Evolutionary conservation across 768 basidiomycete species (phyloP), one percentile per base, ranked within the genome.

Genomic region (Lepiota brunneoincarnata): DNA sequence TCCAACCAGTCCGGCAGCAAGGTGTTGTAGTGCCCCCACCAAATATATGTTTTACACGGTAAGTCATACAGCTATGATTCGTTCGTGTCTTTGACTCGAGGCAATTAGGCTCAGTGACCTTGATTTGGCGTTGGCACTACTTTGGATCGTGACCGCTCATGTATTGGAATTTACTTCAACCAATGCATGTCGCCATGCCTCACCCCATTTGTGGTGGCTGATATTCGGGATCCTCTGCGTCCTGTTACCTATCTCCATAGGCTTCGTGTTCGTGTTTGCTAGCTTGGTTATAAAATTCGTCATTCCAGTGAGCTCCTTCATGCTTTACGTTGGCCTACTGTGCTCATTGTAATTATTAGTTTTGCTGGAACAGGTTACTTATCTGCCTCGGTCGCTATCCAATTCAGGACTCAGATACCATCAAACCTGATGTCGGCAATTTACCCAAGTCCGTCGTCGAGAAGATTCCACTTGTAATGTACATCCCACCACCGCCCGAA

Each of bases 151-250:
- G 23, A 85, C 83, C 15, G 88, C 90, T 11, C 87, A 93, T 63
- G 84, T 91, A 24, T 72, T 93, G 51, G 78, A 83, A 56, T 93
- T 91, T 62, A 87, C 87, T 12, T 87, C 90, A 7, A 71, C 89
- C 21, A 74, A 84, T 58, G 80, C 84, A 12, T 93, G 91, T 55
- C 85, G 91, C n/a, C 69, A 75, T 54, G 74, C 86, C 0, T 80
- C 91, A 12, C 91, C 91, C 7, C 87, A 91, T 59, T 71, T 93
- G 28, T 93, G 91, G 91, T 93, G 89, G 89, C 80, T 92, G 41
- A 82, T 81, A 20, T 91, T 93, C 64, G 86, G 82, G 34, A 85
- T 93, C 59, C 71, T 93, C 12, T 84, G 87, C 68, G 81, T 89
- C 38, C 83, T 89, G 74, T 93, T 93, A 63, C 62, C 91, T 50